These are phyloP conservation scores for Ceratobasidium sp. DNA, from an alignment of 1,284 basidiomycete genomes.

Conservation along the genomic window DNA sequence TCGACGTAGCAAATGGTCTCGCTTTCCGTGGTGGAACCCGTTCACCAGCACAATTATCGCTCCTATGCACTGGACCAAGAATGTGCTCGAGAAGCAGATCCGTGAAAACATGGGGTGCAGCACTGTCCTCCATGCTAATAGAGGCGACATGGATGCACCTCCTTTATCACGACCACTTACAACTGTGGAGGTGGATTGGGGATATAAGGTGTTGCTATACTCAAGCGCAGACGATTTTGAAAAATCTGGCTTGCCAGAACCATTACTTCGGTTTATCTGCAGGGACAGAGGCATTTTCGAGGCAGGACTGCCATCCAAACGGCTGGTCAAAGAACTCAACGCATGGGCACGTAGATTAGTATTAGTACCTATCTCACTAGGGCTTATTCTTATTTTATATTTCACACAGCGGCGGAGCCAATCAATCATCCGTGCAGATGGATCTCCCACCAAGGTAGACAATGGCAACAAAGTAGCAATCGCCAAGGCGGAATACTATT, in stretches of 20 bases:
- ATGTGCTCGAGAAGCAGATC: constrained; percentile 1
- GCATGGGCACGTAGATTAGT: neutral
- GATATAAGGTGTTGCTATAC: neutral
- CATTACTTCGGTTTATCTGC: neutral
- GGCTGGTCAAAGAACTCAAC: neutral
- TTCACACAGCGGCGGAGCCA: no score
- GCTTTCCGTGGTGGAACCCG: neutral
- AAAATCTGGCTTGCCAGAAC: neutral
- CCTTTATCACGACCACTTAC: neutral
- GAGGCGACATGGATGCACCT: neutral
- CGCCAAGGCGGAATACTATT: neutral
- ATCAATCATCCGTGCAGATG: neutral
- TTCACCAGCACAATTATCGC: neutral
- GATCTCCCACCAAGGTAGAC: neutral
- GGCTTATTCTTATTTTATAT: no score
- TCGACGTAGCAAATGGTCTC: neutral
- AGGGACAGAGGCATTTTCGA: neutral
- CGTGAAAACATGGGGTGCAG: constrained; percentile 12
- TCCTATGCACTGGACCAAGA: constrained; percentile 2
- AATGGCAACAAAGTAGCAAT: neutral
- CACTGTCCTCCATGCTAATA: neutral
- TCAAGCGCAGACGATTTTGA: neutral
- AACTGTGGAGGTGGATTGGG: neutral
- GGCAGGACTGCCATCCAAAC: neutral
- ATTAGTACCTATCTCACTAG: no score